phyloP scores from a whole-genome alignment of 345 rosid genomes.

The Litchi chinensis region DNA sequence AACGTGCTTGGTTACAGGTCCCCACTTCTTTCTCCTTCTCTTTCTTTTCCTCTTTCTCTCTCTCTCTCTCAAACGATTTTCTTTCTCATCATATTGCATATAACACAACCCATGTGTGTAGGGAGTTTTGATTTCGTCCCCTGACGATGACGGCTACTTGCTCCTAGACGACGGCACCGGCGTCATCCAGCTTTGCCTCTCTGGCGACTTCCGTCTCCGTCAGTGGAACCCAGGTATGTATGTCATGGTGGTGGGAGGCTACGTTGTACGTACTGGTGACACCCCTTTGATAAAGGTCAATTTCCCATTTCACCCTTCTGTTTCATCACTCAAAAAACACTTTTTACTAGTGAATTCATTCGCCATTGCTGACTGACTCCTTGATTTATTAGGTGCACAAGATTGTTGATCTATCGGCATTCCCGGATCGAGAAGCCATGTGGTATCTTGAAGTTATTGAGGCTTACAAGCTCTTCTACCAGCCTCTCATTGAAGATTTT shows the following conservation, averaged over 20 bases:
- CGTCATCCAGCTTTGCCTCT: conserved; percentile 57
- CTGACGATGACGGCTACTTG: conserved; percentile 38
- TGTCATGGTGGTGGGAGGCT: conserved; percentile 83
- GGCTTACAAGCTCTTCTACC: conserved; percentile 74
- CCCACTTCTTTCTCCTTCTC: not conserved
- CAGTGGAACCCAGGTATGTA: conserved; percentile 77
- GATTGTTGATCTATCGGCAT: conserved; percentile 81
- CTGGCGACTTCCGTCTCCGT: conserved; percentile 60
- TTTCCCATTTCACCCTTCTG: not conserved
- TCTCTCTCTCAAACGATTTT: not conserved
- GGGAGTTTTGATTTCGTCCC: conserved; percentile 67
- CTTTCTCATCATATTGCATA: not conserved
- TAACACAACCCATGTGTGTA: conserved; percentile 17
- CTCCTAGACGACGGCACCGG: conserved; percentile 85
- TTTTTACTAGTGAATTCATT: not conserved
- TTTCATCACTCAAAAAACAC: not conserved
- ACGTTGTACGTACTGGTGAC: conserved; percentile 39
- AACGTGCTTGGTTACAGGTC: conserved; percentile 90
- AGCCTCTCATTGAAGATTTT: conserved; percentile 70
- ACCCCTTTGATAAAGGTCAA: conserved; percentile 70
- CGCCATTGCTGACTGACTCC: no score
- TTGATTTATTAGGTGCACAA: conserved; percentile 68
- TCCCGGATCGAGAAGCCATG: conserved; percentile 89
- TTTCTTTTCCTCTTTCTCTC: not conserved
- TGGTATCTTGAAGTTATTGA: conserved; percentile 97